Percentiles rank a stretch among this genome's conserved stretches.
These are phyloP conservation scores for Candida sanyaensis DNA, from an alignment of 1,139 yeast genomes.

Conservation along the genomic window DNA sequence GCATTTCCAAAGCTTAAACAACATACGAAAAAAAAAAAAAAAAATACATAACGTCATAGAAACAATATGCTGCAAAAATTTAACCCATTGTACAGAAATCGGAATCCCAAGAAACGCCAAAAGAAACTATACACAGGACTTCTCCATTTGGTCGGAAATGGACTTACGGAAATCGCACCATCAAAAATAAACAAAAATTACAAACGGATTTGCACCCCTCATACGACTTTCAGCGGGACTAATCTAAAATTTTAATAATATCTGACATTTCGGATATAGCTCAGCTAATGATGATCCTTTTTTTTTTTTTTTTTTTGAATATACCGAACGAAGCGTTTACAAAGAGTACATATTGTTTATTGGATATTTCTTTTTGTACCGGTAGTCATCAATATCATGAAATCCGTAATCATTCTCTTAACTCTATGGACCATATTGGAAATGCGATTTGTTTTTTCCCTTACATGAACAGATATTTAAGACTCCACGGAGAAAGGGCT, in stretches of 20 bases:
- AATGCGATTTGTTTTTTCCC: no score
- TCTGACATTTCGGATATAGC: not conserved
- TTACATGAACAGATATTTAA: not conserved
- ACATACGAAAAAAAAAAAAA: not conserved
- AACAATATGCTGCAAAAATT: not conserved
- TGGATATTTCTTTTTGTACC: not conserved
- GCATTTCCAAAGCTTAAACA: no score
- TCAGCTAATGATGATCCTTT: not conserved
- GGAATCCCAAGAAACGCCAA: not conserved
- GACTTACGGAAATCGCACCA: not conserved
- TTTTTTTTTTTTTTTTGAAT: not conserved
- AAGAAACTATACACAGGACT: not conserved
- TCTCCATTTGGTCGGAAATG: conserved; percentile 2
- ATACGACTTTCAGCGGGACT: not conserved
- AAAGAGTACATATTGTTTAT: not conserved
- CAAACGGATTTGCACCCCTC: not conserved
- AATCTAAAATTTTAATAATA: not conserved
- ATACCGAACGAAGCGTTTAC: not conserved
- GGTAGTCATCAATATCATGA: not conserved
- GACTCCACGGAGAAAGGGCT: not conserved
- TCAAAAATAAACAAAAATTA: not conserved
- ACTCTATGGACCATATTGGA: not conserved
- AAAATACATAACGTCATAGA: not conserved
- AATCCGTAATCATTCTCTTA: not conserved
- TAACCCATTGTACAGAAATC: not conserved